Percentiles rank a stretch among this genome's conserved stretches.
Conservation (phyloP, 1,139 yeast species). For the Blastobotrys arbuscula region DNA sequence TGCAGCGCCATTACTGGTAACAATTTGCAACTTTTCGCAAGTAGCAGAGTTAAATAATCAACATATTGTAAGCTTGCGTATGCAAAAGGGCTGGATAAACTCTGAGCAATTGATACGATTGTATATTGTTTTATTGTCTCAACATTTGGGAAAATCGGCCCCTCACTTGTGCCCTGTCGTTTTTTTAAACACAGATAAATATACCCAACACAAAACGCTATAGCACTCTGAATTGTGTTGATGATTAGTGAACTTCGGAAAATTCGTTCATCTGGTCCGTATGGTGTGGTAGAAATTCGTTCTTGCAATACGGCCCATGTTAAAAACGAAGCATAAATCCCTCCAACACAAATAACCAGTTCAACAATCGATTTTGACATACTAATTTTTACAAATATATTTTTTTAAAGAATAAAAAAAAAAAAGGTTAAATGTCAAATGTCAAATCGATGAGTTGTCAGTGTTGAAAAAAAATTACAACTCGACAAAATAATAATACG, state of each 20-base stretch:
- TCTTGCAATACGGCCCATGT: slow-evolving; percentile 93
- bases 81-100: slow-evolving; percentile 77
- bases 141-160: slow-evolving; percentile 31
- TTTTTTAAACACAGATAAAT: slow-evolving; percentile 45
- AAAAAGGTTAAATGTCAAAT: too few relatives aligned
- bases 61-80: slow-evolving; percentile 72
- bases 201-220: slow-evolving; percentile 67
- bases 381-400: too few relatives aligned
- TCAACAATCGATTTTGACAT: slow-evolving; percentile 13
- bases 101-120: slow-evolving; percentile 69
- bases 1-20: slow-evolving; percentile 90
- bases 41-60: slow-evolving; percentile 74
- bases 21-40: slow-evolving; percentile 90
- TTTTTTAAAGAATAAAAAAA: too few relatives aligned
- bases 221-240: slow-evolving; percentile 64
- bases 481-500: too few relatives aligned
- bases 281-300: slow-evolving; percentile 72
- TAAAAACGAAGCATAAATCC: slow-evolving; percentile 78
- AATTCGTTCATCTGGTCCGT: slow-evolving; percentile 52
- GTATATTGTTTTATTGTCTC: slow-evolving; percentile 41
- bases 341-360: slow-evolving; percentile 53
- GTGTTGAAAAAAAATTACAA: too few relatives aligned
- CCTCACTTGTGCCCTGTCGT: slow-evolving; percentile 18
- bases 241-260: slow-evolving; percentile 75
- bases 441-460: too few relatives aligned